Percentiles rank a stretch among this genome's conserved stretches.
phyloP scores from a whole-genome alignment of 106 monocot species.

The Acorus calamus region DNA sequence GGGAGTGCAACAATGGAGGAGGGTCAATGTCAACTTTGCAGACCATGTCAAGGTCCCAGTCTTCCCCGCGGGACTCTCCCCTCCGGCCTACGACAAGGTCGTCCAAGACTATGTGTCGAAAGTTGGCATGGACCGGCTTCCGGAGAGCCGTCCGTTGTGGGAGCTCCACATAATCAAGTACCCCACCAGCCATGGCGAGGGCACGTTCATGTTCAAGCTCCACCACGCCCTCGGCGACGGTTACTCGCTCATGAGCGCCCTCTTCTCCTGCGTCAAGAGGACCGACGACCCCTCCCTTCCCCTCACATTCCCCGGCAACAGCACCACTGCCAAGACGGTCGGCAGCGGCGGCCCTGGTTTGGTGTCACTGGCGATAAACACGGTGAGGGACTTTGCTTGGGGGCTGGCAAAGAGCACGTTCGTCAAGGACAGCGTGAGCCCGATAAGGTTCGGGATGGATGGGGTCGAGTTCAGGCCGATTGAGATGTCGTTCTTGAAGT shows the following conservation, averaged over 20 bases:
- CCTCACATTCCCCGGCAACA: neutral
- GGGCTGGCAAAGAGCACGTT: neutral
- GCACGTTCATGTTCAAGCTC: constrained; percentile 6
- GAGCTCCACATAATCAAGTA: constrained; percentile 1
- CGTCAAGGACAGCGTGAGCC: neutral
- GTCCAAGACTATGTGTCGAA: neutral
- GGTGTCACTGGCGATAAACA: neutral
- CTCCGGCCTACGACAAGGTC: neutral
- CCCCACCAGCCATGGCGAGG: neutral
- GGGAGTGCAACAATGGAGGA: constrained; percentile 1
- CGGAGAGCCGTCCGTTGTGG: neutral
- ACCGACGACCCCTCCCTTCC: no score
- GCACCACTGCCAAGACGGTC: neutral
- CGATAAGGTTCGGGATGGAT: neutral
- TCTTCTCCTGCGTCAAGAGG: constrained; percentile 16
- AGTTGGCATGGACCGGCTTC: neutral
- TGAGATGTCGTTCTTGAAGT: neutral
- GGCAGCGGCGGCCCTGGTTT: neutral
- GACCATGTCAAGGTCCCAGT: neutral
- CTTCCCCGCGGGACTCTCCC: neutral
- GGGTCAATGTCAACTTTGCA: neutral
- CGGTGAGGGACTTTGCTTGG: neutral
- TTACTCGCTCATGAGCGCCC: constrained; percentile 13
- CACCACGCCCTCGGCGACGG: constrained; percentile 33
- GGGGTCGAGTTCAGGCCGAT: neutral